These are phyloP conservation scores for Russula emetica DNA, from an alignment of 768 basidiomycete species.

Conservation along the genomic window DNA sequence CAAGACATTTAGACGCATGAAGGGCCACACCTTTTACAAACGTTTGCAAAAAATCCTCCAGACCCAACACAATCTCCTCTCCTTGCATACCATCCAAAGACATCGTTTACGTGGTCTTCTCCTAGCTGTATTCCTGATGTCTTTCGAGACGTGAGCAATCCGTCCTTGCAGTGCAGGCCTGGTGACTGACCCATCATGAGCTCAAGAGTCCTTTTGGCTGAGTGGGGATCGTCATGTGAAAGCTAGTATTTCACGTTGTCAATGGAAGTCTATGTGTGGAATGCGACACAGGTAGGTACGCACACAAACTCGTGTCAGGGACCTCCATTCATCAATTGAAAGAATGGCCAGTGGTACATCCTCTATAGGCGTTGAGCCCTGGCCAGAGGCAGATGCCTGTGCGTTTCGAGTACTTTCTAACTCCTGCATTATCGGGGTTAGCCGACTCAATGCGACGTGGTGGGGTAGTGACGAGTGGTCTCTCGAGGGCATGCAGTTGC, in stretches of 20 bases:
- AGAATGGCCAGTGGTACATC: constrained; percentile 37
- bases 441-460: neutral
- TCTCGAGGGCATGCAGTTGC: neutral
- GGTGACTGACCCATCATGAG: constrained; percentile 48
- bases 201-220: constrained; percentile 48
- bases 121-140: constrained; percentile 7
- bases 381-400: neutral
- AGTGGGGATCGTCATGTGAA: constrained; percentile 42
- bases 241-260: constrained; percentile 38
- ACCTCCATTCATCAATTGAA: constrained; percentile 42
- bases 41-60: constrained; percentile 41
- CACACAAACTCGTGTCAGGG: constrained; percentile 51
- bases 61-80: constrained; percentile 29
- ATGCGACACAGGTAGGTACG: constrained; percentile 44
- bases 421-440: constrained; percentile 2
- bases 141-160: neutral
- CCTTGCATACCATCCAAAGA: constrained; percentile 18
- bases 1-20: neutral
- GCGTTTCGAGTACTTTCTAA: neutral
- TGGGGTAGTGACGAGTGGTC: neutral
- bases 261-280: neutral
- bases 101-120: constrained; percentile 34
- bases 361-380: neutral
- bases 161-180: neutral
- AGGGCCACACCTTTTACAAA: constrained; percentile 42